Base-by-base conservation (phyloP, 2,329 filamentous ascomycete species). In the Claviceps monticola region DNA sequence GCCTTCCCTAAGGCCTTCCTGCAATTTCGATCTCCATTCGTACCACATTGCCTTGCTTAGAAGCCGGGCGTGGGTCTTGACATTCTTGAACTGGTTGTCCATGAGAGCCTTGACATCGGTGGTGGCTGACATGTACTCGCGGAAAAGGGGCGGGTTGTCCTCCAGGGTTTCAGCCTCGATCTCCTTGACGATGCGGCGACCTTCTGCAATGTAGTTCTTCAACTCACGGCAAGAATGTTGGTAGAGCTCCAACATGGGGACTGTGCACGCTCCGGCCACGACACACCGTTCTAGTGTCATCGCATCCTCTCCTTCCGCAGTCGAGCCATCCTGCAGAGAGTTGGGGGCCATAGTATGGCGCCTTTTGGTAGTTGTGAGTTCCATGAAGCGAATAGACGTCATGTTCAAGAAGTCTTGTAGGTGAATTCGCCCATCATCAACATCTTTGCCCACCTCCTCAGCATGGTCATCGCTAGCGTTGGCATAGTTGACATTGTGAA, bases 31-130 rank as follows among this genome's bases (percentile, higher is more conserved):
- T 42, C 93, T 84, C 93, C 93, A 98, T 62, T 91, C 86, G 65
- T 98, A 98, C 93, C 93, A 98, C 73, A 93, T 90, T 53, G 88
- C 88, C 64, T 96, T 96, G 70, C 91, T 96, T 49, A 90, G 74
- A 14, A 96, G 75, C 26, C 93, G 80, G 16, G 91, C 88, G 65
- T 95, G 86, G 0, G 88, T 90, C 72, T 96, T 97, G 67, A 95
- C 86, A 62, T 97, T 96, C 67, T 95, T 93, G 74, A 98, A 93
- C 64, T 97, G 90, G 57, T 87, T 93, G 69, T 98, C 91, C 83
- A 98, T 94, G 50, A 94, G 75, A 3, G 80, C 70, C 61, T 87
- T 89, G 63, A 95, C 82, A 56, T 94, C 88, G 0, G 88, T 80
- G 0, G 86, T 79, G 26, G 91, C 91, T 9, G 83, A 83, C 56